These are phyloP conservation scores for Phellopilus nigrolimitatus DNA, from an alignment of 1,284 basidiomycete genomes.

Conservation along the genomic window DNA sequence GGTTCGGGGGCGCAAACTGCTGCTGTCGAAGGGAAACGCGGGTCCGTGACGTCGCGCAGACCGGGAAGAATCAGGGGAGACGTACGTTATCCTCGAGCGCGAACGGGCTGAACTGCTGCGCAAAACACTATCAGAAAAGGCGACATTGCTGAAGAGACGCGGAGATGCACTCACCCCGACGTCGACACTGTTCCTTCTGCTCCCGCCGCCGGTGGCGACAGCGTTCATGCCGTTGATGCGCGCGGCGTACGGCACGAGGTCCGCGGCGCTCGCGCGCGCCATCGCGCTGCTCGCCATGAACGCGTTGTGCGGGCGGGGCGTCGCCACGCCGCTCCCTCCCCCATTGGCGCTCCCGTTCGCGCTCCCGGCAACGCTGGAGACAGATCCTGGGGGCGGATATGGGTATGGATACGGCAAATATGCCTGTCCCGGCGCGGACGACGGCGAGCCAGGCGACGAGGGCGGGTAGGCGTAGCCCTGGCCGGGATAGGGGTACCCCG, in stretches of 20 bases:
- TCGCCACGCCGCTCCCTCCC: neutral
- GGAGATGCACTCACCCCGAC: slow-evolving; percentile 1
- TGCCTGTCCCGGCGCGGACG: no score
- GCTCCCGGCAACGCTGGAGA: neutral
- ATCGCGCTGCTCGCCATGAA: slow-evolving; percentile 19
- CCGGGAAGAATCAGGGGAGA: neutral
- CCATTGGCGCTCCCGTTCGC: neutral
- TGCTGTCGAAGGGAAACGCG: neutral
- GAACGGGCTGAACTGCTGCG: neutral
- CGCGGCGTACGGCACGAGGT: slow-evolving; percentile 15
- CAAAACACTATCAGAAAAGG: neutral
- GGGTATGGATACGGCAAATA: neutral
- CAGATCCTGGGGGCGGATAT: neutral
- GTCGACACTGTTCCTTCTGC: neutral
- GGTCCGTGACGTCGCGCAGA: neutral
- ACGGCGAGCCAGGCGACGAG: no score
- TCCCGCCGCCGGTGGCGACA: neutral
- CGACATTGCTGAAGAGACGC: neutral
- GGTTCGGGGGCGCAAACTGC: slow-evolving; percentile 10
- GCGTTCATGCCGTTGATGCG: slow-evolving; percentile 6
- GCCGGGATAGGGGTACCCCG: no score
- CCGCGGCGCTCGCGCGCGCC: slow-evolving; percentile 11
- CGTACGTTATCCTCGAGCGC: neutral
- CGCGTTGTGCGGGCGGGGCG: slow-evolving; percentile 12
- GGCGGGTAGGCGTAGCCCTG: no score